These are phyloP conservation scores for Cytospora paraplurivora DNA, from an alignment of 2,329 filamentous ascomycete genomes.

Conservation along the genomic window DNA sequence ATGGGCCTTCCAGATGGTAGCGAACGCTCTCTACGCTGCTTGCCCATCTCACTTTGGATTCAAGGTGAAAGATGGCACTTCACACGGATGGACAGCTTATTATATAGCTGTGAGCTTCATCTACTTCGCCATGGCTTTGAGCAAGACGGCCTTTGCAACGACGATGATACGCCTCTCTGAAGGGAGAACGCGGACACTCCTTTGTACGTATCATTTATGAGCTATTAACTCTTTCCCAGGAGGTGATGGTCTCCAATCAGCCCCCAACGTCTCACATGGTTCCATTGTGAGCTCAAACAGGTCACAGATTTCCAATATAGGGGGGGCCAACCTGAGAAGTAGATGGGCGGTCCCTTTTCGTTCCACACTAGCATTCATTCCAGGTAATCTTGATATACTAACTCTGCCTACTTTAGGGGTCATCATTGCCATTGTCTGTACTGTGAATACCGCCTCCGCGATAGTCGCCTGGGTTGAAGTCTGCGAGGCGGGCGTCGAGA, in stretches of 20 bases:
- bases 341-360: too few species aligned
- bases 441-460: neutral
- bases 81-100: slow-evolving; percentile 4
- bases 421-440: neutral
- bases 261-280: too few species aligned
- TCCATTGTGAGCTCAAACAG: too few species aligned
- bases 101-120: slow-evolving; percentile 14
- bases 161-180: slow-evolving; percentile 1
- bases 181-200: neutral
- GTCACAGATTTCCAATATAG: neutral
- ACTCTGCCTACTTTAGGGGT: neutral
- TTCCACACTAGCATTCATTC: too few species aligned
- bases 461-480: neutral
- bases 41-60: slow-evolving; percentile 4
- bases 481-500: neutral
- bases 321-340: too few species aligned
- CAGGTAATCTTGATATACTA: too few species aligned
- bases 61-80: slow-evolving; percentile 12
- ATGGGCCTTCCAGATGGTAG: slow-evolving; percentile 6
- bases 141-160: slow-evolving; percentile 18
- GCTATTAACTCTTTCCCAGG: too few species aligned
- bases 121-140: slow-evolving; percentile 9
- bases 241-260: too few species aligned
- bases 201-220: too few species aligned
- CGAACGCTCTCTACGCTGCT: slow-evolving; percentile 6